Evolutionary conservation across 805 yeast genomes (phyloP), one percentile per base, ranked within the genome.

Genomic region (Wickerhamomyces pijperi): DNA sequence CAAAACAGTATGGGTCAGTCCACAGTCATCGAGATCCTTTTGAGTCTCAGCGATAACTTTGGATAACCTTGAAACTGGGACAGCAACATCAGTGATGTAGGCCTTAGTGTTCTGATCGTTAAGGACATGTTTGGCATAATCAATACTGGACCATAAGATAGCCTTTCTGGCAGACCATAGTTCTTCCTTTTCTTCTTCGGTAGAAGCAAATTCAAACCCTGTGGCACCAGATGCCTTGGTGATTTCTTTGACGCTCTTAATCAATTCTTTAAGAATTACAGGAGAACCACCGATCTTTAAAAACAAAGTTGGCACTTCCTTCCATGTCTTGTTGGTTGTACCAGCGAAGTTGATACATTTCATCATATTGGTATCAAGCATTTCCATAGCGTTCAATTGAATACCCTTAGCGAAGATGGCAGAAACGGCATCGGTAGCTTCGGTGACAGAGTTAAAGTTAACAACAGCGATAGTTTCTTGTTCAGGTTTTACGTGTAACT

Each of bases 61-160:
- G 3, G 90, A 76, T 35, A 83, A 65, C 40, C 64, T 64, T 0
- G 88, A 79, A 36, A 83, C 68, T 3, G 94, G 94, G 14, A 83
- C 92, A 5, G 88, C 88, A 5, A 82, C 84, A 60, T 83, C 94
- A 0, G 92, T 83, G 21, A 87, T 80, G 71, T 84, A 76, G 32
- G 73, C 60, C 49, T 69, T 72, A 6, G 78, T 74, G 33, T 31
- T 17, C 11, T 60, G 50, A 19, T 74, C 71, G 38, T 67, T 60
- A 6, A 61, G 51, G 6, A 53, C 50, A 48, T 55, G 50, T 41
- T 65, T 62, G 0, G 90, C 90, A 60, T 80, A 75, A 46, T 82
- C 85, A 36, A 81, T 63, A 3, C 73, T 69, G 19, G 77, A 70
- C 80, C 82, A 78, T 6, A 77, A 58, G 11, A 72, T 78, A 32